These are phyloP conservation scores for Basipetospora sp. DNA, from an alignment of 2,329 filamentous ascomycete species.

Conservation along the genomic window DNA sequence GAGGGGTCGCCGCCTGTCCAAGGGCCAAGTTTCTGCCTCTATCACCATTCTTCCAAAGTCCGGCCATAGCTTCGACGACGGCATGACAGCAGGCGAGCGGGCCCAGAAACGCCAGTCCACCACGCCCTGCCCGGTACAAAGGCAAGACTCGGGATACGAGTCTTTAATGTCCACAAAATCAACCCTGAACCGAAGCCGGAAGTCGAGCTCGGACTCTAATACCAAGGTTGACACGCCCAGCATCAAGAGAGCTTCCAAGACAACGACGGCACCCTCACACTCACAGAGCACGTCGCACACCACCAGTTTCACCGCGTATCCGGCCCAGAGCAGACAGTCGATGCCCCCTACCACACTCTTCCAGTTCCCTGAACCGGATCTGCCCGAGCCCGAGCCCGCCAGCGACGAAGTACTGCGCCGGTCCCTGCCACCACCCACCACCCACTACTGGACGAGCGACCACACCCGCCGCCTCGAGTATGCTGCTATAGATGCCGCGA, in stretches of 20 bases:
- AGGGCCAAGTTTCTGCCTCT: slow-evolving; percentile 3
- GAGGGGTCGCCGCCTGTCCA: slow-evolving; percentile 4
- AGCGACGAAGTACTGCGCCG: slow-evolving; percentile 16
- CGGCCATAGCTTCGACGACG: slow-evolving; percentile 6
- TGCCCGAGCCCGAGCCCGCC: slow-evolving; percentile 9
- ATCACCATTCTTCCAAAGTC: slow-evolving; percentile 5
- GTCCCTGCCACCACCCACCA: slow-evolving; percentile 39
- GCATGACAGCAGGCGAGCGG: neutral
- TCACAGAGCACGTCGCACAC: slow-evolving; percentile 11
- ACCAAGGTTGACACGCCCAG: slow-evolving; percentile 23
- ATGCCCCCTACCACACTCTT: slow-evolving; percentile 27
- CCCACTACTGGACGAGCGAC: slow-evolving; percentile 54
- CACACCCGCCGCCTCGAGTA: slow-evolving; percentile 48
- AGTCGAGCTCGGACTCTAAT: slow-evolving; percentile 17
- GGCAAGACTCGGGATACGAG: slow-evolving; percentile 46
- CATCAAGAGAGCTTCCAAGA: slow-evolving; percentile 7
- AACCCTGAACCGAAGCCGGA: slow-evolving; percentile 16
- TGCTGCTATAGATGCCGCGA: slow-evolving; percentile 50
- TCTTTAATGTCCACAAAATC: slow-evolving; percentile 27
- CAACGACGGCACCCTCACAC: slow-evolving; percentile 7
- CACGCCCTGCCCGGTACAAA: slow-evolving; percentile 26
- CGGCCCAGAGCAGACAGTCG: slow-evolving; percentile 9
- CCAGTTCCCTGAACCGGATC: slow-evolving; percentile 33
- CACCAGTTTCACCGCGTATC: slow-evolving; percentile 3
- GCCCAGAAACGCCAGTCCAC: neutral